phyloP scores from a whole-genome alignment of 768 basidiomycete species.

The Amanita rubescens region DNA sequence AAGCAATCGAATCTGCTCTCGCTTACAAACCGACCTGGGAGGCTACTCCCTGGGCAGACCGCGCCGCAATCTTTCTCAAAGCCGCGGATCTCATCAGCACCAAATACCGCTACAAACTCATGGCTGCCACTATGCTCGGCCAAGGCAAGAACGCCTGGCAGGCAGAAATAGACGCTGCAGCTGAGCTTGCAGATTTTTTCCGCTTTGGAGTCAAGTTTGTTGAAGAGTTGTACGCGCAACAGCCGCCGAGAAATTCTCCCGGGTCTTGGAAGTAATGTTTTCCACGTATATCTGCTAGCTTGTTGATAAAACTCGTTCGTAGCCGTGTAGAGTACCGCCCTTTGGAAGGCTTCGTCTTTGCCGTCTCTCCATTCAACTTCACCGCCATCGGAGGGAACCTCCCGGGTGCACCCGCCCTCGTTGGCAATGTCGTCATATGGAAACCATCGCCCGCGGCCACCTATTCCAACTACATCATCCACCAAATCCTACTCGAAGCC shows the following conservation, averaged over 20 bases:
- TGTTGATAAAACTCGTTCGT: background rate
- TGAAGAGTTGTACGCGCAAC: conserved; percentile 87
- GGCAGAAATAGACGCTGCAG: conserved; percentile 98
- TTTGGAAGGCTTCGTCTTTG: conserved; percentile 97
- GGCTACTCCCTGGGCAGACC: conserved; percentile 90
- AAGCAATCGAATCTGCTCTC: conserved; percentile 84
- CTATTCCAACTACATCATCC: conserved; percentile 89
- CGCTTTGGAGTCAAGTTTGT: conserved; percentile 96
- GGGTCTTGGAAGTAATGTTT: conserved; percentile 89
- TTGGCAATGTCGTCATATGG: conserved; percentile 95
- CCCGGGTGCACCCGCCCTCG: conserved; percentile 81
- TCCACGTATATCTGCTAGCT: background rate
- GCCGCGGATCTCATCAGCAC: conserved; percentile 94
- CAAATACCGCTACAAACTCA: conserved; percentile 91
- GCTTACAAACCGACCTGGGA: conserved; percentile 89
- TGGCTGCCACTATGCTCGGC: conserved; percentile 96
- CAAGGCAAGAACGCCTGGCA: conserved; percentile 99
- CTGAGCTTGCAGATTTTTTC: conserved; percentile 94
- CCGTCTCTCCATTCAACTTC: conserved; percentile 97
- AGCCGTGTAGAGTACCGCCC: conserved; percentile 96
- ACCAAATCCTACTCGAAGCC: conserved; percentile 89
- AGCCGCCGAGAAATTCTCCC: conserved; percentile 78
- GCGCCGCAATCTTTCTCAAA: conserved; percentile 96
- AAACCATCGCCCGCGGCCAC: conserved; percentile 95
- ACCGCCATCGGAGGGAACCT: conserved; percentile 98